Conservation (phyloP, 2,329 filamentous ascomycete species). For the Aspergillus calidoustus region DNA sequence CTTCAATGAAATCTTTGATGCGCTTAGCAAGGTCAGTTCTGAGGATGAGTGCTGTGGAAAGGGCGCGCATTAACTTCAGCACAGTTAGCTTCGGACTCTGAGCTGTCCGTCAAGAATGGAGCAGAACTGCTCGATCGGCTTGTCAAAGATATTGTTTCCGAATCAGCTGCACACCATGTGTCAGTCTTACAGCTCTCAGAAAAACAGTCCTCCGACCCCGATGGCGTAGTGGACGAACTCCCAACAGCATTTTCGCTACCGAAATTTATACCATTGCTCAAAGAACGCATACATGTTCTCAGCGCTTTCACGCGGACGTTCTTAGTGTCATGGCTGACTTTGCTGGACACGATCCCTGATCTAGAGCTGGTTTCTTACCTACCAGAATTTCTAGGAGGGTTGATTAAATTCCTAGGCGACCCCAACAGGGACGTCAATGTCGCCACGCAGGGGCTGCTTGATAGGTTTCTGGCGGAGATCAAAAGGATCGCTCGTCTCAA, state of each 20-base stretch:
- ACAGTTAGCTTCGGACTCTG: constrained; percentile 91
- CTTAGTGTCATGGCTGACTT: constrained; percentile 91
- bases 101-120: constrained; percentile 96
- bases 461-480: constrained; percentile 90
- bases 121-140: constrained; percentile 93
- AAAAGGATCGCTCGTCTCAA: constrained; percentile 92
- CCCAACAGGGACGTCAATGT: constrained; percentile 93
- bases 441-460: constrained; percentile 83
- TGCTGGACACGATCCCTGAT: constrained; percentile 95
- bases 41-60: neutral
- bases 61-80: constrained; percentile 18
- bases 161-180: constrained; percentile 92
- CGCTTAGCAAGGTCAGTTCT: constrained; percentile 80
- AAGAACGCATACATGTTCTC: constrained; percentile 90
- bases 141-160: constrained; percentile 94
- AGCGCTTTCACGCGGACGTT: constrained; percentile 96
- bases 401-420: constrained; percentile 91
- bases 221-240: constrained; percentile 53
- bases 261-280: constrained; percentile 88
- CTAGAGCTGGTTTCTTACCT: constrained; percentile 91
- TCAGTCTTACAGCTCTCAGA: constrained; percentile 76
- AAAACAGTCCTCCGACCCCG: constrained; percentile 48
- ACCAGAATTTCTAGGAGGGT: constrained; percentile 85
- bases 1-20: constrained; percentile 98
- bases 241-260: constrained; percentile 91